phyloP scores from a whole-genome alignment of 2,329 filamentous ascomycete genomes.

The Trichoderma gracile region DNA sequence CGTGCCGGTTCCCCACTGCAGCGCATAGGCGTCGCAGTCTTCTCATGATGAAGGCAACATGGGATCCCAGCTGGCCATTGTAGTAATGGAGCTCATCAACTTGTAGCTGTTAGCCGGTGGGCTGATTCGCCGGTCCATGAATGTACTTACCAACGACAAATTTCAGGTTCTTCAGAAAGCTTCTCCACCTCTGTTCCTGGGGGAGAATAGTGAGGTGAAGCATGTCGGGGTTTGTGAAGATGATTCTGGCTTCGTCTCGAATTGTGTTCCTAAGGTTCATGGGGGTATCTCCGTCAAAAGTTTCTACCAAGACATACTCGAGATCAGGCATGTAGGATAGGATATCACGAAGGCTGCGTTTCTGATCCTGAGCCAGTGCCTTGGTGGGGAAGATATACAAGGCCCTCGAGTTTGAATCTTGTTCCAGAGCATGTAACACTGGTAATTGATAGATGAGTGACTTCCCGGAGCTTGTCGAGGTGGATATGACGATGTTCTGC shows the following conservation, averaged over 20 bases:
- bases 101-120: slow-evolving; percentile 26
- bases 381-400: slow-evolving; percentile 99
- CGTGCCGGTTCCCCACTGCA: slow-evolving; percentile 78
- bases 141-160: slow-evolving; percentile 71
- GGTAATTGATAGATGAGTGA: slow-evolving; percentile 97
- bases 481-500: slow-evolving; percentile 86
- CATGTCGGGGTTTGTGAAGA: slow-evolving; percentile 99
- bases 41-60: slow-evolving; percentile 93
- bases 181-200: slow-evolving; percentile 85
- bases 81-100: slow-evolving; percentile 94
- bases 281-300: slow-evolving; percentile 92
- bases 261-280: slow-evolving; percentile 77
- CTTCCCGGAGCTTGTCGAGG: slow-evolving; percentile 94
- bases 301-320: slow-evolving; percentile 78
- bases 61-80: slow-evolving; percentile 90
- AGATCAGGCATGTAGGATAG: slow-evolving; percentile 77
- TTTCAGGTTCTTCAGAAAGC: slow-evolving; percentile 82
- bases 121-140: background rate
- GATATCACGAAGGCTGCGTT: slow-evolving; percentile 82
- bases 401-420: slow-evolving; percentile 73
- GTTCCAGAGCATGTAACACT: slow-evolving; percentile 81
- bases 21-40: slow-evolving; percentile 84
- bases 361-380: slow-evolving; percentile 91
- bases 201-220: slow-evolving; percentile 91
- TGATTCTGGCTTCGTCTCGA: slow-evolving; percentile 83